Evolutionary conservation across 140 eudicot species (phyloP), one percentile per base, ranked within the genome.

Genomic region (Eryngium alpinum): DNA sequence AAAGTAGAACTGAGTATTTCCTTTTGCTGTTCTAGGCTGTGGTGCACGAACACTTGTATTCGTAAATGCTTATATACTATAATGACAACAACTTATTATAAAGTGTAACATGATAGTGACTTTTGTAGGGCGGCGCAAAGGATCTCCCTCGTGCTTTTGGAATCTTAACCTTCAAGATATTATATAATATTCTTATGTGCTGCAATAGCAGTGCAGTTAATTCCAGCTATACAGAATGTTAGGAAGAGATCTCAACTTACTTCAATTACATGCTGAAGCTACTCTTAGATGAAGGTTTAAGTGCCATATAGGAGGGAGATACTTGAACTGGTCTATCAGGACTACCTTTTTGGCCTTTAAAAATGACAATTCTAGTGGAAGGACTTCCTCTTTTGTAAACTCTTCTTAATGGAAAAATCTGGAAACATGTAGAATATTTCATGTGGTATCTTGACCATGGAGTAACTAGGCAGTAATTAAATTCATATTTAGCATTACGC

Each of bases 91-190:
- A 34, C 70, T 5, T 32, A 73, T 38, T 62, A 21, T 22, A 80
- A 50, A 65, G 86, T 66, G 77, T 88, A 49, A 84, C 79, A 72
- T 87, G 90, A 86, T 84, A 75, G 91, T 81, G 89, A 87, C 88
- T 80, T 77, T 77, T 18, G 83, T 83, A 81, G 84, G 85, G 29
- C 66, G 79, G 85, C 72, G 53, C 17, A 49, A n/a, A n/a, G 75
- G 85, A 88, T 87, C 88, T 88, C 86, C 79, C 33, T 44, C 17
- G 18, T 77, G 85, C 81, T 77, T 75, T 81, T 77, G 18, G 62
- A 83, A 53, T 83, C 80, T 57, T 63, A 75, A 46, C 38, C 50
- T 60, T 78, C 69, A 53, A 34, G 56, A 43, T 49, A 13, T 50
- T 12, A 19, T 62, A 4, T 77, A 57, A 28, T 25, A 22, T 72